phyloP scores from a whole-genome alignment of 441 rosid genomes.

The Adansonia rubrostipa region DNA sequence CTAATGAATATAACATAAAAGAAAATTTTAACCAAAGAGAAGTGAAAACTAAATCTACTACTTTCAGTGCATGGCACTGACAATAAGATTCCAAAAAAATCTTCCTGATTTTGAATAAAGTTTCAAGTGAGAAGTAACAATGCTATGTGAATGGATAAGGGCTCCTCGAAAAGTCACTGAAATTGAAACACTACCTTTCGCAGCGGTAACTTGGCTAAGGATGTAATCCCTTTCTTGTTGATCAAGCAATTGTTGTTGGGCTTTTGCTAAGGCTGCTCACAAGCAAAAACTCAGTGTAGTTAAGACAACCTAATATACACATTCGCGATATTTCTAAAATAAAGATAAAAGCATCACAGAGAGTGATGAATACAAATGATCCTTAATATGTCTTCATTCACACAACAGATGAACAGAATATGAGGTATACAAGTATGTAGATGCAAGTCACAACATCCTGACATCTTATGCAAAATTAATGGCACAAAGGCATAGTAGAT shows the following conservation, averaged over 20 bases:
- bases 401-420: background rate
- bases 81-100: background rate
- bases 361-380: background rate
- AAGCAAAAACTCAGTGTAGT: slow-evolving; percentile 31
- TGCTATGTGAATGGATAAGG: background rate
- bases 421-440: background rate
- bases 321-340: background rate
- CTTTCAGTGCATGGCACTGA: background rate
- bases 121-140: background rate
- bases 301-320: slow-evolving; percentile 19
- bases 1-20: slow-evolving; percentile 7
- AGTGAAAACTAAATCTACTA: slow-evolving; percentile 1
- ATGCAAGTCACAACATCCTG: background rate
- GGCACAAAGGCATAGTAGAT: background rate
- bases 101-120: background rate
- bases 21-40: background rate
- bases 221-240: slow-evolving; percentile 89
- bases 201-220: slow-evolving; percentile 81
- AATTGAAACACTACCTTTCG: slow-evolving; percentile 63
- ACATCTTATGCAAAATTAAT: background rate
- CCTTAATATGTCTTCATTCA: slow-evolving; percentile 12
- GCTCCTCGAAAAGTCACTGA: background rate
- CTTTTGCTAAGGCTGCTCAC: slow-evolving; percentile 85
- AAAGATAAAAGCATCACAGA: slow-evolving; percentile 2
- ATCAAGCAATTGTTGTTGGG: slow-evolving; percentile 80